These are phyloP conservation scores for Aeminium ludgeri DNA, from an alignment of 495 filamentous ascomycete genomes.

Conservation along the genomic window DNA sequence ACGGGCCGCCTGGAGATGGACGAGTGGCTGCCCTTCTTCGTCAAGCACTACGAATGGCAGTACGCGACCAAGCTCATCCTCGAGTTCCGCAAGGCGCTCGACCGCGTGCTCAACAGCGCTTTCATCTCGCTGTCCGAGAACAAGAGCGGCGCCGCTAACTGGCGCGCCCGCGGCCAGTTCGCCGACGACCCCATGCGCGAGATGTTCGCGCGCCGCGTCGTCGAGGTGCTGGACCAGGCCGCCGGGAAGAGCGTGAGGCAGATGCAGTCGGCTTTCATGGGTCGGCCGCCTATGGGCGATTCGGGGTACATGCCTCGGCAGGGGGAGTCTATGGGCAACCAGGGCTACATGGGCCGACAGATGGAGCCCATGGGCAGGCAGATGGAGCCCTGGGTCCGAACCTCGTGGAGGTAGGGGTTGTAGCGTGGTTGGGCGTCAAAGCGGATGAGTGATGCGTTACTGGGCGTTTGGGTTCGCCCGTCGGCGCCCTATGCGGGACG, in stretches of 20 bases:
- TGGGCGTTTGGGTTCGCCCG: too few relatives aligned
- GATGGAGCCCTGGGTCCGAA: too few relatives aligned
- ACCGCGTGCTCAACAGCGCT: slow-evolving; percentile 18
- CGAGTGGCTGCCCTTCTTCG: slow-evolving; percentile 32
- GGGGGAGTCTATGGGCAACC: too few relatives aligned
- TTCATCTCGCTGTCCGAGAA: slow-evolving; percentile 19
- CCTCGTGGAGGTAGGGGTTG: background rate
- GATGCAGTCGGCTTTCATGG: background rate
- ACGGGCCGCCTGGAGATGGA: slow-evolving; percentile 27
- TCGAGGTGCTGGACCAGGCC: slow-evolving; percentile 24
- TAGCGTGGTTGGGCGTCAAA: too few relatives aligned
- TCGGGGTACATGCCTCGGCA: too few relatives aligned
- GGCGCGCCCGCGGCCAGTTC: slow-evolving; percentile 9
- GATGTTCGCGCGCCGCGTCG: slow-evolving; percentile 27
- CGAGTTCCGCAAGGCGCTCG: slow-evolving; percentile 31
- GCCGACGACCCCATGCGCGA: slow-evolving; percentile 27
- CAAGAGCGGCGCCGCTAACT: slow-evolving; percentile 8
- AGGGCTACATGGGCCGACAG: too few relatives aligned
- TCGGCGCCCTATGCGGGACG: too few relatives aligned
- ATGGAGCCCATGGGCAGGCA: background rate
- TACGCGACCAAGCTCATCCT: slow-evolving; percentile 25
- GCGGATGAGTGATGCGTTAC: too few relatives aligned
- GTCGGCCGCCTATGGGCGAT: too few relatives aligned
- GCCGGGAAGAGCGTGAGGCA: background rate
- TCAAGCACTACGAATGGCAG: slow-evolving; percentile 17